Evolutionary conservation across 1,139 yeast species (phyloP).

Genomic region (Sporopachydermia cereana): DNA sequence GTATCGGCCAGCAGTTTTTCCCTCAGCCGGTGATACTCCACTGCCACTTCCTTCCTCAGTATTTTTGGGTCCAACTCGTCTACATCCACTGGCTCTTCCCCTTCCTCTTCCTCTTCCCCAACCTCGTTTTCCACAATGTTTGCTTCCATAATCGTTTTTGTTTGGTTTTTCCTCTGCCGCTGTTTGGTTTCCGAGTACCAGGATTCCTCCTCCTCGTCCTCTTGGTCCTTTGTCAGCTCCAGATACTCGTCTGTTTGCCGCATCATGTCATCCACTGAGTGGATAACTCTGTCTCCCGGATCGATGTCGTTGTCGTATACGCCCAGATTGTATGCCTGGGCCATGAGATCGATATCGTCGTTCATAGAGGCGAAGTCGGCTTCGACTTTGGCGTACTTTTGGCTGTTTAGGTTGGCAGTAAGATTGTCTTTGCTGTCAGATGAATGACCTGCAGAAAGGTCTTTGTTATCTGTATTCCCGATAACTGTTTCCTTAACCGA

Average conservation of each 20-base stretch:
- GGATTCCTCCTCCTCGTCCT: constrained; percentile 13
- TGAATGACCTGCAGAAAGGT: too few relatives aligned
- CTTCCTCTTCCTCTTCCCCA: constrained; percentile 32
- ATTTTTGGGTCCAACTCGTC: constrained; percentile 17
- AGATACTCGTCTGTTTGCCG: constrained; percentile 35
- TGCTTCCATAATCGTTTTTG: constrained; percentile 7
- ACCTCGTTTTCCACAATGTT: constrained; percentile 21
- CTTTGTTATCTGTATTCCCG: too few relatives aligned
- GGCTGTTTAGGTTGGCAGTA: too few relatives aligned
- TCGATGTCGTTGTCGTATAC: constrained; percentile 49
- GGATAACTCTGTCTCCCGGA: constrained; percentile 46
- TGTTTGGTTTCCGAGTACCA: constrained; percentile 14
- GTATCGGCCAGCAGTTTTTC: constrained; percentile 36
- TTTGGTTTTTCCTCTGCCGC: constrained; percentile 11
- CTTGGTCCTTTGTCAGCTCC: constrained; percentile 19
- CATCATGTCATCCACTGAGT: constrained; percentile 43
- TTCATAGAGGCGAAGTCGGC: constrained; percentile 33
- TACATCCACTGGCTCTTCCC: constrained; percentile 26
- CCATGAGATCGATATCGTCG: constrained; percentile 44
- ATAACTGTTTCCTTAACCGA: too few relatives aligned
- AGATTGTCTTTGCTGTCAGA: too few relatives aligned
- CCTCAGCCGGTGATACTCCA: constrained; percentile 47
- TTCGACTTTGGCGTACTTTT: neutral
- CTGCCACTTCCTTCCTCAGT: constrained; percentile 34
- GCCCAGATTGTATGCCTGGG: constrained; percentile 46